Evolutionary conservation across 2,329 filamentous ascomycete species (phyloP).

Genomic region (Cladorrhinum sp.): DNA sequence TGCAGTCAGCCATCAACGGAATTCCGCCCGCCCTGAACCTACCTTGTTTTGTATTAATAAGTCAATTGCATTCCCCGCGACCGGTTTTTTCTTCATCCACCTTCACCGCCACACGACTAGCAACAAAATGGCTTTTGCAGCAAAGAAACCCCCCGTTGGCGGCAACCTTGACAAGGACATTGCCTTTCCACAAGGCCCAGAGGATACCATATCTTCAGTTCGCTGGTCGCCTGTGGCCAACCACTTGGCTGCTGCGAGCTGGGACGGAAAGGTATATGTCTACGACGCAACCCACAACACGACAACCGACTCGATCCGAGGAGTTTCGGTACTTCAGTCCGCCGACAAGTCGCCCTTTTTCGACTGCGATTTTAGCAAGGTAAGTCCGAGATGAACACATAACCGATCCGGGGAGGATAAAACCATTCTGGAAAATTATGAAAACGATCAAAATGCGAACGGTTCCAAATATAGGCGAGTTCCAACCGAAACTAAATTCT

Average conservation of each 20-base stretch:
- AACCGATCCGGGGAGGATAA: slow-evolving; percentile 6
- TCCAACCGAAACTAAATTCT: background rate
- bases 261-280: slow-evolving; percentile 37
- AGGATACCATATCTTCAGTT: slow-evolving; percentile 37
- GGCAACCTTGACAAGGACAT: slow-evolving; percentile 21
- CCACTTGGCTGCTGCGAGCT: slow-evolving; percentile 35
- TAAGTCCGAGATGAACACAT: slow-evolving; percentile 28
- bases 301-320: slow-evolving; percentile 25
- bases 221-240: slow-evolving; percentile 36
- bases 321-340: slow-evolving; percentile 25
- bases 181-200: slow-evolving; percentile 28
- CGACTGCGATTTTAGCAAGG: slow-evolving; percentile 38
- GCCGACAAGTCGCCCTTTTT: slow-evolving; percentile 30
- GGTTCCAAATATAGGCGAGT: slow-evolving; percentile 24
- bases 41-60: background rate
- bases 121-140: slow-evolving; percentile 13
- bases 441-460: slow-evolving; percentile 19
- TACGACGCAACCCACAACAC: slow-evolving; percentile 32
- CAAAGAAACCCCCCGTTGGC: background rate
- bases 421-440: background rate
- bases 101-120: background rate
- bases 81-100: background rate
- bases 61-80: background rate
- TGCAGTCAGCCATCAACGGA: background rate
- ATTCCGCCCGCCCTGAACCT: background rate